Evolutionary conservation across 2,329 filamentous ascomycete genomes (phyloP).

Genomic region (Apiospora malaysiana): DNA sequence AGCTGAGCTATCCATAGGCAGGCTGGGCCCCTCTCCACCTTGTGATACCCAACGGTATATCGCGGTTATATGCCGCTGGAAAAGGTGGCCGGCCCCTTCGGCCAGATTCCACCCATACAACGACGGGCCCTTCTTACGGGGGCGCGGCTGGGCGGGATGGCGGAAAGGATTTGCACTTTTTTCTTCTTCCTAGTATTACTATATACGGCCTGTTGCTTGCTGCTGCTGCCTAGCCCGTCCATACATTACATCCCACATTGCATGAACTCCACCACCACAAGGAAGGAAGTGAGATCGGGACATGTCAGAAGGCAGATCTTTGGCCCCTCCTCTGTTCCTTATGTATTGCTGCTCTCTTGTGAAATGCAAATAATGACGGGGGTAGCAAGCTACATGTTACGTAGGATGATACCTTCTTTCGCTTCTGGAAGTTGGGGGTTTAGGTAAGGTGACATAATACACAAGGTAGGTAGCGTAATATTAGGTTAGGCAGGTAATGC

Average conservation of each 20-base stretch:
- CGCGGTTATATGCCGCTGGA: not conserved
- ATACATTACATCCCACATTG: conserved; percentile 3
- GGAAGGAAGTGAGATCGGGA: not conserved
- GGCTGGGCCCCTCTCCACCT: not conserved
- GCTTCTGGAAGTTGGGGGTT: not conserved
- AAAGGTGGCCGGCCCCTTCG: not conserved
- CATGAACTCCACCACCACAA: not conserved
- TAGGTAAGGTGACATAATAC: not conserved
- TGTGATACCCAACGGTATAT: not conserved
- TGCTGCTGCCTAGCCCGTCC: conserved; percentile 17
- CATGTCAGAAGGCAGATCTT: conserved; percentile 8
- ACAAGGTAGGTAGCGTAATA: too few relatives aligned
- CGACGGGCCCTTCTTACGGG: not conserved
- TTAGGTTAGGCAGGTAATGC: not conserved
- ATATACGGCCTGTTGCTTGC: not conserved
- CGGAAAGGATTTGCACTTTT: conserved; percentile 5
- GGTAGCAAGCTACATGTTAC: not conserved
- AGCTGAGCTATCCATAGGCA: not conserved
- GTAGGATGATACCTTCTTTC: not conserved
- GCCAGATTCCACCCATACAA: not conserved
- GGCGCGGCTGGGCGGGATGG: conserved; percentile 8
- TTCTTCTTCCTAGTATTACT: not conserved
- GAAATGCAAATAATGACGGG: not conserved
- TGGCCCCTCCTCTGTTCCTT: not conserved
- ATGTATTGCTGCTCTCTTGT: not conserved